Conservation (phyloP, 352 stramenopile genomes). For the Globisporangium paddicum region DNA sequence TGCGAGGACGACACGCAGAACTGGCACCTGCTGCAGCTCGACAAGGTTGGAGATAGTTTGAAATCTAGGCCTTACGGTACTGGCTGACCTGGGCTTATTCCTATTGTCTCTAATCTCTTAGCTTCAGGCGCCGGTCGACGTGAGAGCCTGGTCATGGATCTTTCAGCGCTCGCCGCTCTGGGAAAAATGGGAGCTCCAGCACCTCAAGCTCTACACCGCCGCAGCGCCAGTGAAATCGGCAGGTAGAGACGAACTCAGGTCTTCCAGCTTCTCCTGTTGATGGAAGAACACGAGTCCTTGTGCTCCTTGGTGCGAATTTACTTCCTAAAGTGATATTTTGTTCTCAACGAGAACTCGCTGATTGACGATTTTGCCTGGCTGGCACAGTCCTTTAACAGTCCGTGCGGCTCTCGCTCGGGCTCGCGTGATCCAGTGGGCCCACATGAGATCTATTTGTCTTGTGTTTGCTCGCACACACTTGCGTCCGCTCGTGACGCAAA, state of each 20-base stretch:
- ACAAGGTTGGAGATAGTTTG: constrained; percentile 25
- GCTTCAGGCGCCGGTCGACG: constrained; percentile 19
- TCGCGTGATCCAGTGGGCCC: no score
- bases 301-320: no score
- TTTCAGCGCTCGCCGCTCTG: constrained; percentile 56
- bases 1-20: constrained; percentile 68
- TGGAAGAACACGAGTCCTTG: no score
- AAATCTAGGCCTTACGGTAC: neutral
- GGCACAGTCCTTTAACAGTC: constrained; percentile 31
- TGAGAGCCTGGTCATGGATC: constrained; percentile 44
- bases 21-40: constrained; percentile 54
- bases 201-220: constrained; percentile 38
- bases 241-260: neutral
- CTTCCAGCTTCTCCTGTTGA: no score
- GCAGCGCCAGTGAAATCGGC: neutral
- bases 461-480: neutral
- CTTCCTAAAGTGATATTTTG: no score
- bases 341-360: constrained; percentile 40
- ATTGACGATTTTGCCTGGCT: constrained; percentile 40
- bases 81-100: neutral
- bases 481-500: constrained; percentile 9
- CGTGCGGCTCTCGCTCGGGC: constrained; percentile 9
- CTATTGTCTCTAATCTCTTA: neutral
- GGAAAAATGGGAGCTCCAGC: constrained; percentile 51
- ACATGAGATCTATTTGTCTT: neutral